Base-by-base conservation (phyloP, 495 filamentous ascomycete species). In the Pseudoneurospora amorphoporcata region DNA sequence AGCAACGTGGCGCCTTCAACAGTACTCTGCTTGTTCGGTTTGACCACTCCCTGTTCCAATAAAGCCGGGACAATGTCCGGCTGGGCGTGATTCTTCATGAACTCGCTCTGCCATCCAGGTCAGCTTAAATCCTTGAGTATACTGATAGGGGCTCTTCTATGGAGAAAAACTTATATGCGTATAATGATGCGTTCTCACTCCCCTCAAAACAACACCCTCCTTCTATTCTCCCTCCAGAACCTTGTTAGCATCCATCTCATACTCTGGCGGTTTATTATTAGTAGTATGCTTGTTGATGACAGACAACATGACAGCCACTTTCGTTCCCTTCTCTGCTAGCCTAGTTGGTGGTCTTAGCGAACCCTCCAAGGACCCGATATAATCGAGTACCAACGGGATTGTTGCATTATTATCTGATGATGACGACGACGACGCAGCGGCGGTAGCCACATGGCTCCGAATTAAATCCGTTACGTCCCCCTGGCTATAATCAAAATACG, bases 271-370 rank as follows among this genome's bases (percentile, higher is more conserved):
- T 23, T 76, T 73, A 10, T 75, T 77, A 41, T 84, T 76, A 5
- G 75, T 82, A 0, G 84, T 79, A 71, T 86, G 80, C 69, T 78
- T 80, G 19, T 84, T 71, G 69, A 88, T 85, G 9, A 87, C 84
- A 0, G 87, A 86, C 65, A 88, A 72, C 78, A 89, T 81, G 38
- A 88, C 76, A 1, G 85, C 87, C 1, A 88, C 84, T 16, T 73
- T 84, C 9, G 82, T 76, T 4, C 85, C 85, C 16, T 68, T 75
- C 73, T 80, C 75, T 2, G 82, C 85, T 19, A 88, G 79, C 75
- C 80, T 82, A 12, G 81, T 75, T 40, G 88, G 73, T 2, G 83
- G 83, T 8, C 69, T 71, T 39, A 87, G 71, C 17, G 81, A 82
- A 9, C 83, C 82, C 3, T 79, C 71, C 45, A 77, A 74, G 1